Base-by-base conservation (phyloP, 2,329 filamentous ascomycete species). In the Lecanicillium sp. region DNA sequence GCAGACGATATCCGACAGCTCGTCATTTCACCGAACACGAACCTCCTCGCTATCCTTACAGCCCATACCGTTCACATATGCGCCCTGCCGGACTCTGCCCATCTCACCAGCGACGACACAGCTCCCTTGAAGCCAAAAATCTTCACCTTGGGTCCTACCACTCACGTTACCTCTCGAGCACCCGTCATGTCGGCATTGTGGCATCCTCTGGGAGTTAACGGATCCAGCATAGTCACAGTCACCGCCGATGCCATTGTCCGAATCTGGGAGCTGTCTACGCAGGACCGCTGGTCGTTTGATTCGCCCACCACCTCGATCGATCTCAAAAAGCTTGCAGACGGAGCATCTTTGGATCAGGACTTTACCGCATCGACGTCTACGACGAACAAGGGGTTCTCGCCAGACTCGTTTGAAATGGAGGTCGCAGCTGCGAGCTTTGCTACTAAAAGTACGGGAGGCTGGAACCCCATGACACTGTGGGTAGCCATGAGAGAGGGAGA, bases 401-500 rank as follows among this genome's bases (percentile, higher is more conserved):
- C 88, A 0, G 89, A 96, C 56, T 78, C 77, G 2, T 81, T 94
- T 43, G 89, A 96, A 56, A 94, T 98, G 82, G 85, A 95, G 54
- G 87, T 94, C 16, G 87, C 88, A 4, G 82, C 89, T 2, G 88
- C 89, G 36, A 85, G 80, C 56, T 98, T 98, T 63, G 68, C 73
- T 27, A 67, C 66, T 11, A 70, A 71, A 46, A 70, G 68, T 27
- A 75, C 75, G 6, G 90, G 88, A 12, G 88, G 88, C 38, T 98
- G 92, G 92, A 85, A 88, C 7, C 79, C 89, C 9, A 95, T 95
- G 85, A 96, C 92, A 1, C 70, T 98, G 9, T 98, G 90, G 86
- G 68, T 96, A 37, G 88, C 89, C n/a, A 98, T 95, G 84, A 78
- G 79, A 28, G 84, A 87, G 43, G 92, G 92, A 4, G 89, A 95